phyloP scores from a whole-genome alignment of 768 basidiomycete species.

The Mycena olivaceomarginata region DNA sequence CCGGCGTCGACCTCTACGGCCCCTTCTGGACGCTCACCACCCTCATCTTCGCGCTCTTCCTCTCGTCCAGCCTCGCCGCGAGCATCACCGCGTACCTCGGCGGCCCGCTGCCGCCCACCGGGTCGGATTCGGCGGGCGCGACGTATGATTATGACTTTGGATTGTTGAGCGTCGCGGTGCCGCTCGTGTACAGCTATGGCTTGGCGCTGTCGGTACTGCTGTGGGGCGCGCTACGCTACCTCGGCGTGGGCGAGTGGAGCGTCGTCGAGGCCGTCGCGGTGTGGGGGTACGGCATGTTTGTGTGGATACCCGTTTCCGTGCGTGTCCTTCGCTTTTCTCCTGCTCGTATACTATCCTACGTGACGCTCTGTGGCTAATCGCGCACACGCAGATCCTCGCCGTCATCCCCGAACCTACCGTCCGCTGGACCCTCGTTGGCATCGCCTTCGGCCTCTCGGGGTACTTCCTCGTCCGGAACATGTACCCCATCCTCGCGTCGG shows the following conservation, averaged over 20 bases:
- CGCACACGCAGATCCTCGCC: conserved; percentile 78
- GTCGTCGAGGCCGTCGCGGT: conserved; percentile 88
- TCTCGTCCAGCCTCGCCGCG: conserved; percentile 93
- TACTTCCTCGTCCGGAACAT: conserved; percentile 91
- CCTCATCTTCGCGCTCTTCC: conserved; percentile 93
- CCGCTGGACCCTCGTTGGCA: conserved; percentile 86
- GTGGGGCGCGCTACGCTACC: conserved; percentile 88
- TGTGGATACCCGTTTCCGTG: conserved; percentile 96
- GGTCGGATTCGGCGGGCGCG: background rate
- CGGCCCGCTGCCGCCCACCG: conserved; percentile 62
- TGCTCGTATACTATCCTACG: too few species aligned
- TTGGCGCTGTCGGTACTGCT: conserved; percentile 87
- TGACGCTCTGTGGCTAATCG: too few species aligned
- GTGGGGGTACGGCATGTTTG: conserved; percentile 89
- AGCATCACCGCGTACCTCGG: conserved; percentile 90
- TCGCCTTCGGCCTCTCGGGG: conserved; percentile 88
- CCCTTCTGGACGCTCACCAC: conserved; percentile 99
- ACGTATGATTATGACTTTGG: conserved; percentile 87
- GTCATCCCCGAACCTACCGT: conserved; percentile 90
- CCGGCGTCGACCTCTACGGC: conserved; percentile 85
- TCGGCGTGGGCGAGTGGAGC: conserved; percentile 94
- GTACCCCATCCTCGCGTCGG: conserved; percentile 92
- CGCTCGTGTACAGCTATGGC: conserved; percentile 92
- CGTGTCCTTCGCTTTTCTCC: too few species aligned
- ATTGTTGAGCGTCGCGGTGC: conserved; percentile 87